phyloP scores from a whole-genome alignment of 441 rosid genomes.

The Omphalea diandra region DNA sequence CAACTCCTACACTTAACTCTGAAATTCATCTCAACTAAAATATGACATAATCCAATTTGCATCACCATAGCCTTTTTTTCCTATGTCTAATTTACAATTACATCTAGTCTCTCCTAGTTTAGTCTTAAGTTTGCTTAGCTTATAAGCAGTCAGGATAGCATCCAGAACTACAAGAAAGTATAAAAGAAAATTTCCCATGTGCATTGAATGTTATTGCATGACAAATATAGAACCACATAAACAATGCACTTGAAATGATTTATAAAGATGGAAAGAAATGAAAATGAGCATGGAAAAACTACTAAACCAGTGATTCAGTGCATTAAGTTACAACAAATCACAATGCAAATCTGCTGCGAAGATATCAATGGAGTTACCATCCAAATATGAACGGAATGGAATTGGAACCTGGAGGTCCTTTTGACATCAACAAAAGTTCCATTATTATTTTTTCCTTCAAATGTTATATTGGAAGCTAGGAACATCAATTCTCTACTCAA shows the following conservation, averaged over 20 bases:
- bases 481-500: not conserved
- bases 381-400: not conserved
- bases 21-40: not conserved
- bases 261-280: too few relatives aligned
- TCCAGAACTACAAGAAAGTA: not conserved
- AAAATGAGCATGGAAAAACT: not conserved
- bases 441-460: not conserved
- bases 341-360: not conserved
- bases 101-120: not conserved
- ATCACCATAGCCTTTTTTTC: not conserved
- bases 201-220: too few relatives aligned
- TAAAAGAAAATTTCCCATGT: not conserved
- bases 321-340: not conserved
- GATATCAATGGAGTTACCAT: not conserved
- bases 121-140: not conserved
- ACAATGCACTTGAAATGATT: too few relatives aligned
- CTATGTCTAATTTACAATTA: not conserved
- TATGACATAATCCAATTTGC: not conserved
- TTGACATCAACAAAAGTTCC: not conserved
- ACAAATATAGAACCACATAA: too few relatives aligned
- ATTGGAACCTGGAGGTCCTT: not conserved
- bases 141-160: not conserved
- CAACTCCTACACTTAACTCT: not conserved
- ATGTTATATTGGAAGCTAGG: not conserved
- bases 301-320: not conserved